A percentile compares a stretch with the other conserved stretches of the same genome.
phyloP scores from a whole-genome alignment of 2,329 filamentous ascomycete genomes.

The Aschersonia sp. region DNA sequence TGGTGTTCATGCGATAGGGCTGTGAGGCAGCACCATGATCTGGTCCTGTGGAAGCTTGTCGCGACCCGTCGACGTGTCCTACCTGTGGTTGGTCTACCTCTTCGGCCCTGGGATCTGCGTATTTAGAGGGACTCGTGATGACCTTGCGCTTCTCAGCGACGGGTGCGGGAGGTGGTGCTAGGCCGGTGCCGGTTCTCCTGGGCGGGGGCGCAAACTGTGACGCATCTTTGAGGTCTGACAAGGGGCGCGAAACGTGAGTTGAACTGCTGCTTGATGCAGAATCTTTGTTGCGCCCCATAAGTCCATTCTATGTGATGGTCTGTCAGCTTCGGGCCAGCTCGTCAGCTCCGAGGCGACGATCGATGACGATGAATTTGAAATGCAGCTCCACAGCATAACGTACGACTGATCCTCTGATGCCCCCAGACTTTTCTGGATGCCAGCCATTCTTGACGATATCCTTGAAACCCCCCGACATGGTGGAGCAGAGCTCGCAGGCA shows the following conservation, averaged over 20 bases:
- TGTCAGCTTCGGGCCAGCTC: neutral
- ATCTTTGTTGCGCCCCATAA: slow-evolving; percentile 27
- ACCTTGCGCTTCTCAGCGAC: slow-evolving; percentile 11
- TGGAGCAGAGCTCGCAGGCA: neutral
- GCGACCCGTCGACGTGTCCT: too few species aligned
- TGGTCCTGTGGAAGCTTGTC: too few species aligned
- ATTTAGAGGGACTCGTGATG: slow-evolving; percentile 17
- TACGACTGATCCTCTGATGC: slow-evolving; percentile 29
- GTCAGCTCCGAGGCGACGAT: too few species aligned
- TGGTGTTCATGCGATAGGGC: slow-evolving; percentile 51
- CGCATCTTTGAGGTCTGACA: slow-evolving; percentile 62
- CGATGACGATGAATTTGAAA: too few species aligned
- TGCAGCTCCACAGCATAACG: slow-evolving; percentile 7
- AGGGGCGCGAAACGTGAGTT: slow-evolving; percentile 37
- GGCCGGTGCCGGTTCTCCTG: slow-evolving; percentile 34
- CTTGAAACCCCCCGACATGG: slow-evolving; percentile 29
- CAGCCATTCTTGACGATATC: slow-evolving; percentile 35
- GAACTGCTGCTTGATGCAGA: slow-evolving; percentile 2
- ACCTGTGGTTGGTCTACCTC: neutral
- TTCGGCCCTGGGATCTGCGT: slow-evolving; percentile 14
- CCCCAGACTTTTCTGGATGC: slow-evolving; percentile 29
- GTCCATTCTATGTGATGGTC: slow-evolving; percentile 23
- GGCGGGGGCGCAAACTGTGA: slow-evolving; percentile 68
- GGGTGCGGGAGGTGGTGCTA: slow-evolving; percentile 11
- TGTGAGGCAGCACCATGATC: neutral